Base-by-base conservation (phyloP, 805 yeast genomes). In the Helenozyma baotianmanensis region DNA sequence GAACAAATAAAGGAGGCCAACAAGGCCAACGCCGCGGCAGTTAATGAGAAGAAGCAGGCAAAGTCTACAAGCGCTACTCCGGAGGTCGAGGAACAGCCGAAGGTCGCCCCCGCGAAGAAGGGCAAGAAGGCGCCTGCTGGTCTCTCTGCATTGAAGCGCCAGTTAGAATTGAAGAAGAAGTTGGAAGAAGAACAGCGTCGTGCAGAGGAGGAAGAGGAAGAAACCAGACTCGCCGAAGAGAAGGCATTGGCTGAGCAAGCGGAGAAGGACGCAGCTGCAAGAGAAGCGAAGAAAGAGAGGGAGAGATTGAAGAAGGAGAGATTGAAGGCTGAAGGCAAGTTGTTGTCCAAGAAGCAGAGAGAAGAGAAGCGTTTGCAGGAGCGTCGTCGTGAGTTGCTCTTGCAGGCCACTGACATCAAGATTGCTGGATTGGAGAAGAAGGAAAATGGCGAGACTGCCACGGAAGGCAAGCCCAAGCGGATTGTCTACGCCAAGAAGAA, bases 271-370 rank as follows among this genome's bases (percentile, higher is more conserved):
- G 89, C 76, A 47, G 78, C 75, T 23, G 76, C 72, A 35, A 69
- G 62, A 48, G 72, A 65, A 24, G 71, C 69, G 9, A 90, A 84
- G 75, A 86, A 80, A 52, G 98, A 92, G 62, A 84, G 78, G 57
- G 97, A 90, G 53, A 82, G 74, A 63, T 73, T 74, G 39, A 88
- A 83, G 70, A 82, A 76, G 47, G 98, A 92, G 52, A 90, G 86
- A 64, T 77, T 92, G 58, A 86, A 85, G 64, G 92, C 96, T 22
- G 97, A 90, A 64, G 99, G 99, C 54, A 92, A 92, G 57, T 78
- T 81, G 35, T 66, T 92, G 55, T 84, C 96, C 39, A 92, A 86
- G 69, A 90, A 89, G 57, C 98, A 92, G 71, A 87, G 84, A 64
- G 96, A 88, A 61, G 95, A 88, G 58, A 84, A 85, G 66, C 85